Conservation (phyloP, 2,329 filamentous ascomycete species). For the Xylariaceae sp. region DNA sequence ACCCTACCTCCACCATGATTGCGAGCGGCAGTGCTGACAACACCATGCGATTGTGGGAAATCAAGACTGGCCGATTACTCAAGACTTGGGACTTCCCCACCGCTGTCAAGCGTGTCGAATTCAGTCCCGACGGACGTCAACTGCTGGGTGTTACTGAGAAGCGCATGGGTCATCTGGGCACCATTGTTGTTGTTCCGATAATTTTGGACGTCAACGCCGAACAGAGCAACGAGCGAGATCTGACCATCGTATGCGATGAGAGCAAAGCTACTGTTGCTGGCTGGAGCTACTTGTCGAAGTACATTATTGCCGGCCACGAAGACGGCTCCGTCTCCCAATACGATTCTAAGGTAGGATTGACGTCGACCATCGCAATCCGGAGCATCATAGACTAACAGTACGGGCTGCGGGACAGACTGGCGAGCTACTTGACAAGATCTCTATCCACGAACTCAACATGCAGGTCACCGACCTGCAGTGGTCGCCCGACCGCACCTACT, state of each 20-base stretch:
- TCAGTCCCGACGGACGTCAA: constrained; percentile 86
- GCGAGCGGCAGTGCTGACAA: constrained; percentile 97
- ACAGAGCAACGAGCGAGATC: constrained; percentile 74
- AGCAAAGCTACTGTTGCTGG: constrained; percentile 97
- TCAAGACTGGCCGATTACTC: constrained; percentile 84
- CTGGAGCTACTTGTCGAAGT: constrained; percentile 90
- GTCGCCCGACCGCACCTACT: constrained; percentile 89
- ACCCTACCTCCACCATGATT: constrained; percentile 85
- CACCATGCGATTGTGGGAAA: constrained; percentile 94
- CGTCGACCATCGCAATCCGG: background rate
- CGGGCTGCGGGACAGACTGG: constrained; percentile 52
- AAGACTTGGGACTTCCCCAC: constrained; percentile 98
- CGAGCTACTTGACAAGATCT: constrained; percentile 72
- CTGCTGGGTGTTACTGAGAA: constrained; percentile 95
- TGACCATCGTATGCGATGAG: constrained; percentile 89
- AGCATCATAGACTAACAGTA: constrained; percentile 3
- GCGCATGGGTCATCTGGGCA: constrained; percentile 93
- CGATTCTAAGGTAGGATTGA: constrained; percentile 68
- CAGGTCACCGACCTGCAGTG: constrained; percentile 93
- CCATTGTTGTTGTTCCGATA: constrained; percentile 90
- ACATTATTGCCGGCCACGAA: constrained; percentile 96
- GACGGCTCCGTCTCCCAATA: constrained; percentile 89
- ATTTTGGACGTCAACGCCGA: constrained; percentile 73
- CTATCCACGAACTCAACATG: constrained; percentile 77
- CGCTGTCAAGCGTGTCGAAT: constrained; percentile 95